phyloP scores from a whole-genome alignment of 169 alveolate genomes.

The Plasmodium coatneyi region DNA sequence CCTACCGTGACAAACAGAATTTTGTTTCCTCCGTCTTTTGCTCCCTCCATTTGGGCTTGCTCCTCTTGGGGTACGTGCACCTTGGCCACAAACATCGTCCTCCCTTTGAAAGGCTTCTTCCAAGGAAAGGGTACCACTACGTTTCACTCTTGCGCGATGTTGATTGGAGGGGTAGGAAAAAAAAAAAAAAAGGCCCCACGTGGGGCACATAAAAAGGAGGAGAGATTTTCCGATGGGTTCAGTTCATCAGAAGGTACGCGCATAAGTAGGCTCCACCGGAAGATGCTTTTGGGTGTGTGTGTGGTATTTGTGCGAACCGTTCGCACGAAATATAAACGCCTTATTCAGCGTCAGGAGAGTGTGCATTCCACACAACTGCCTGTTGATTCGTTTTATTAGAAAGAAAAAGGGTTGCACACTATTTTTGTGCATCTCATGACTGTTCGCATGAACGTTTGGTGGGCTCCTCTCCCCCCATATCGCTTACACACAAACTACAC shows the following conservation, averaged over 20 bases:
- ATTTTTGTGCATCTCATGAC: background rate
- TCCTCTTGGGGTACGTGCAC: background rate
- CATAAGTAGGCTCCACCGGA: background rate
- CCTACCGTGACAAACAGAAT: conserved; percentile 52
- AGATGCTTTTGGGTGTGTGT: background rate
- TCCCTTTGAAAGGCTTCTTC: background rate
- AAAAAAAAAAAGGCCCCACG: background rate
- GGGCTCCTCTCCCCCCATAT: background rate
- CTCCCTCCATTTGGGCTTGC: background rate
- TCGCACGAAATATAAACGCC: background rate
- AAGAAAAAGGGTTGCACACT: background rate
- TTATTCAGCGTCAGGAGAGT: background rate
- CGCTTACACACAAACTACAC: background rate
- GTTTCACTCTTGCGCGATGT: background rate
- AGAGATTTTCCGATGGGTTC: background rate
- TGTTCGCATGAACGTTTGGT: background rate
- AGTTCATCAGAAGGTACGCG: background rate
- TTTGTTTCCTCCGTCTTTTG: background rate
- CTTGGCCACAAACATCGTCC: background rate
- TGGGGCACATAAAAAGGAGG: background rate
- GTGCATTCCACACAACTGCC: background rate
- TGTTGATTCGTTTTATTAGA: background rate
- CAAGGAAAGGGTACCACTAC: background rate
- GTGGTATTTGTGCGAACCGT: background rate
- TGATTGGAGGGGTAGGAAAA: background rate